Evolutionary conservation across 495 filamentous ascomycete genomes (phyloP).

Genomic region (Tuber calosporum): DNA sequence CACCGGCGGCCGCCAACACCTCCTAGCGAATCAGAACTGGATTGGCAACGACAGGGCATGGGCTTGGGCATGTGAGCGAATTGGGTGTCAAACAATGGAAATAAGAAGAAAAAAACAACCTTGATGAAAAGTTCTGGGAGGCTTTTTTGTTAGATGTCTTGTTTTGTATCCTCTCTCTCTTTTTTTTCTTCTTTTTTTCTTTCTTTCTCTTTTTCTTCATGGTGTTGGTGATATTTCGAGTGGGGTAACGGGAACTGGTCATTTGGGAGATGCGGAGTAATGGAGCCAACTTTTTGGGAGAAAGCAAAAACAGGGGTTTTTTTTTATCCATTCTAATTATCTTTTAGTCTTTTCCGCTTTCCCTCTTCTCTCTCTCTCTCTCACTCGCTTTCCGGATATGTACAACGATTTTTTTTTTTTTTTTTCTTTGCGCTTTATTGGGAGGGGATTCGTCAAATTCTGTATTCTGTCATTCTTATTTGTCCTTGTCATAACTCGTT

Average conservation of each 20-base stretch:
- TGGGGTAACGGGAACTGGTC: not conserved
- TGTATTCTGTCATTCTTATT: conserved; percentile 35
- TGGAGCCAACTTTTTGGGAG: conserved; percentile 13
- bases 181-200: not conserved
- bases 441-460: conserved; percentile 32
- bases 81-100: conserved; percentile 8
- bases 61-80: conserved; percentile 36
- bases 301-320: conserved; percentile 33
- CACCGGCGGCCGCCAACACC: conserved; percentile 39
- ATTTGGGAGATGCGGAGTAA: conserved; percentile 28
- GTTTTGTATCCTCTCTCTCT: conserved; percentile 26
- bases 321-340: conserved; percentile 21
- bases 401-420: conserved; percentile 24
- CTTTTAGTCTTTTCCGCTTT: not conserved
- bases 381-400: conserved; percentile 25
- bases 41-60: conserved; percentile 35
- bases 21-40: conserved; percentile 38
- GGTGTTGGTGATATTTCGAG: not conserved
- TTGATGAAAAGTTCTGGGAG: conserved; percentile 8
- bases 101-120: conserved; percentile 14
- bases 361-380: conserved; percentile 4
- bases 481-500: conserved; percentile 10
- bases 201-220: not conserved
- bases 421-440: conserved; percentile 37
- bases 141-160: conserved; percentile 23